A percentile compares a stretch with the other conserved stretches of the same genome.
Conservation (phyloP, 495 filamentous ascomycete species). For the Lineolata rhizophorae region DNA sequence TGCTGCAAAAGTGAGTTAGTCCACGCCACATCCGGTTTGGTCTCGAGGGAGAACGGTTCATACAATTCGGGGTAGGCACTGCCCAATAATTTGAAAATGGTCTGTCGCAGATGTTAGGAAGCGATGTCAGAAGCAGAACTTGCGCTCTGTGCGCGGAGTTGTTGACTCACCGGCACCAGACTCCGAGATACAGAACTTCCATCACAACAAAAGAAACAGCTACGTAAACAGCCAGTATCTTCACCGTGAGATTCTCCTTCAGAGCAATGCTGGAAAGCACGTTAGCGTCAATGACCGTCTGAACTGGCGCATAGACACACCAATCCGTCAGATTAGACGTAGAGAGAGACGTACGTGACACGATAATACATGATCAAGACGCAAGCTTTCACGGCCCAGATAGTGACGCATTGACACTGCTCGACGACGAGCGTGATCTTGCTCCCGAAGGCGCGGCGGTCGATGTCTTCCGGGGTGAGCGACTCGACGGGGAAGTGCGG, state of each 20-base stretch:
- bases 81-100: constrained; percentile 41
- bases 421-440: constrained; percentile 32
- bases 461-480: constrained; percentile 25
- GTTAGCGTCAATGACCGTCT: no score
- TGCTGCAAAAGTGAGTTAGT: constrained; percentile 14
- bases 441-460: constrained; percentile 26
- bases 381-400: constrained; percentile 33
- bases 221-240: constrained; percentile 30
- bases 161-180: constrained; percentile 35
- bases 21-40: no score
- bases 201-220: constrained; percentile 33
- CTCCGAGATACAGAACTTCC: constrained; percentile 38
- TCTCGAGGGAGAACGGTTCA: no score
- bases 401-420: constrained; percentile 24
- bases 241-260: constrained; percentile 28
- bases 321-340: not conserved
- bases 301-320: no score
- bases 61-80: constrained; percentile 7
- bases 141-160: no score
- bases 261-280: constrained; percentile 11
- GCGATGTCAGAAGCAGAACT: no score
- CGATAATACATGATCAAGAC: constrained; percentile 30
- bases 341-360: constrained; percentile 22
- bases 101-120: no score
- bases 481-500: constrained; percentile 24